These are phyloP conservation scores for Phytopythium sindhum DNA, from an alignment of 352 stramenopile genomes.

Conservation along the genomic window DNA sequence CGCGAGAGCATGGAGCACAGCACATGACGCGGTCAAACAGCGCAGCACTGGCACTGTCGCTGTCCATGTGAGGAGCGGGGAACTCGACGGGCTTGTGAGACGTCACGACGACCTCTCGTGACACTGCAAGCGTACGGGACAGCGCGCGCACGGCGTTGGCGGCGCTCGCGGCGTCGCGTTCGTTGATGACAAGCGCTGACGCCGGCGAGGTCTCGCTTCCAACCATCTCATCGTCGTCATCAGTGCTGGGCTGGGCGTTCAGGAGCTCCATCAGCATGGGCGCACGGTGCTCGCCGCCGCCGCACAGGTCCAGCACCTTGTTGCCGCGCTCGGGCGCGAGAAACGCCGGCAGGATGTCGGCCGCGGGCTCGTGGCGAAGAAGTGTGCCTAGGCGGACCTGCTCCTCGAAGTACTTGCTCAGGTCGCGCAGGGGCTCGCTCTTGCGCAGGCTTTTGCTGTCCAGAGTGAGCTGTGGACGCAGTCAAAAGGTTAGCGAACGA, in stretches of 20 bases:
- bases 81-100: slow-evolving; percentile 75
- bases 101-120: slow-evolving; percentile 54
- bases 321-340: slow-evolving; percentile 87
- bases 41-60: slow-evolving; percentile 13
- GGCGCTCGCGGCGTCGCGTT: slow-evolving; percentile 50
- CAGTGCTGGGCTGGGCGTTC: slow-evolving; percentile 7
- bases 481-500: neutral
- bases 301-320: slow-evolving; percentile 65
- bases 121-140: slow-evolving; percentile 46
- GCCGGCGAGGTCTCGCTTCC: neutral
- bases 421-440: slow-evolving; percentile 76
- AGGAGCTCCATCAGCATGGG: slow-evolving; percentile 52
- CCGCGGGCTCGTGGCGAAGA: slow-evolving; percentile 93
- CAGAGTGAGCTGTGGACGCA: slow-evolving; percentile 30
- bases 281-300: slow-evolving; percentile 61
- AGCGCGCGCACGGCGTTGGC: slow-evolving; percentile 54
- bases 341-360: slow-evolving; percentile 94
- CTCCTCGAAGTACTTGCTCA: slow-evolving; percentile 92
- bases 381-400: slow-evolving; percentile 88
- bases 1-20: slow-evolving; percentile 73
- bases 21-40: slow-evolving; percentile 79
- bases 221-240: slow-evolving; percentile 11
- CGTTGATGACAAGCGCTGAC: slow-evolving; percentile 67
- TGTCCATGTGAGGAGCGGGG: slow-evolving; percentile 24
- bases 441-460: slow-evolving; percentile 86